A percentile compares a stretch with the other conserved stretches of the same genome.
These are phyloP conservation scores for Beauveria rudraprayagi DNA, from an alignment of 2,329 filamentous ascomycete genomes.

Conservation along the genomic window DNA sequence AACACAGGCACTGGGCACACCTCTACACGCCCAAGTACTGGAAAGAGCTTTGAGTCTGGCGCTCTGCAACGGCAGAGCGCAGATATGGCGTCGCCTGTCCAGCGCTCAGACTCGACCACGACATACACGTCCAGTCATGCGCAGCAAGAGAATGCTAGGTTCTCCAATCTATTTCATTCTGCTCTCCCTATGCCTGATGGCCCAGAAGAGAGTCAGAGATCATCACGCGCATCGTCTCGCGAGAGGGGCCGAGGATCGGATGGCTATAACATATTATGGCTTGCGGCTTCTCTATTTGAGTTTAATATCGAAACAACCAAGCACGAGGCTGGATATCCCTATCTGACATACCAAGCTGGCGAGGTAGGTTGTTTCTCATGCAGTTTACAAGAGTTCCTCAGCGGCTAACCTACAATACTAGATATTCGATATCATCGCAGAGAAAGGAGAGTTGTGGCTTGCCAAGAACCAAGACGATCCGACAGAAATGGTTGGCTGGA, in stretches of 20 bases:
- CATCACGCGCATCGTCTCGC: conserved; percentile 53
- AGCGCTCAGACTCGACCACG: conserved; percentile 47
- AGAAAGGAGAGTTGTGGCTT: conserved; percentile 96
- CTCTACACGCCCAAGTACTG: conserved; percentile 48
- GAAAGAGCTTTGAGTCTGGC: conserved; percentile 50
- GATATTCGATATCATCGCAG: conserved; percentile 87
- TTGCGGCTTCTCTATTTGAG: conserved; percentile 89
- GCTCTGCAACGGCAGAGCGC: conserved; percentile 42
- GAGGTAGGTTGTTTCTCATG: conserved; percentile 49
- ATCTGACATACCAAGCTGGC: conserved; percentile 88
- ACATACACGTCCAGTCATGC: conserved; percentile 43
- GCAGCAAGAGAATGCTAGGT: conserved; percentile 43
- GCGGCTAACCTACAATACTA: conserved; percentile 20
- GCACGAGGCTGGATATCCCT: conserved; percentile 89
- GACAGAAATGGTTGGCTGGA: conserved; percentile 77
- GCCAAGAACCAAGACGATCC: conserved; percentile 94
- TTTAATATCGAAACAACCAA: conserved; percentile 94
- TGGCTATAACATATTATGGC: conserved; percentile 71
- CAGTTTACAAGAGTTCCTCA: background rate
- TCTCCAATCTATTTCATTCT: conserved; percentile 76
- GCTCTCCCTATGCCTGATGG: conserved; percentile 73
- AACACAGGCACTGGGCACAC: conserved; percentile 30
- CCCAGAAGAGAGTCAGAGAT: conserved; percentile 42
- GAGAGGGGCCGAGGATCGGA: conserved; percentile 45
- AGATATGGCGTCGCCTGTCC: conserved; percentile 37